Conservation (phyloP, 495 filamentous ascomycete species). For the Glutinoglossum americanum region DNA sequence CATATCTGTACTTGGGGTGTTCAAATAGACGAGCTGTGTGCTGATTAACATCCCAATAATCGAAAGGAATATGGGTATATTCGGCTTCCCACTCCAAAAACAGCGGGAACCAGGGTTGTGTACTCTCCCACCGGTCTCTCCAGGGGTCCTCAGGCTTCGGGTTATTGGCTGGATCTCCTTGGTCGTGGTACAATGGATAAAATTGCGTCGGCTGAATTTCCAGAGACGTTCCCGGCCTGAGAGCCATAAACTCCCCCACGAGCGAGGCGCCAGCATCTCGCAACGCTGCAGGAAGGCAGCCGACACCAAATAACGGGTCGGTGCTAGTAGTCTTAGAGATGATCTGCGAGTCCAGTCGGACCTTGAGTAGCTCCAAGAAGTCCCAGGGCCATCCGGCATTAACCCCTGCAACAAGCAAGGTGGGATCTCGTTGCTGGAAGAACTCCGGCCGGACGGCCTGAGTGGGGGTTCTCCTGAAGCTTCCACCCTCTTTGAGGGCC, state of each 20-base stretch:
- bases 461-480: too few species aligned
- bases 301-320: neutral
- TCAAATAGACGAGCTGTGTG: neutral
- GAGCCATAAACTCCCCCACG: neutral
- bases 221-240: neutral
- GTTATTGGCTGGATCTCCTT: constrained; percentile 11
- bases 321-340: neutral
- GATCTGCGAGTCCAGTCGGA: constrained; percentile 17
- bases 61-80: constrained; percentile 25
- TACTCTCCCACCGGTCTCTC: too few species aligned
- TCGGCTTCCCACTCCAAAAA: constrained; percentile 31
- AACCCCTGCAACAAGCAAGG: constrained; percentile 23
- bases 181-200: constrained; percentile 17
- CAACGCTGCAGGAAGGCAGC: neutral
- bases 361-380: constrained; percentile 18
- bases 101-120: constrained; percentile 28
- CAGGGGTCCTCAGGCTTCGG: too few species aligned
- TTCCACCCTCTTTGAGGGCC: too few species aligned
- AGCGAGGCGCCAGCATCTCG: neutral
- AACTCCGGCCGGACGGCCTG: too few species aligned
- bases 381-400: constrained; percentile 24
- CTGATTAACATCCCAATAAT: constrained; percentile 15
- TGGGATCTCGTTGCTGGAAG: constrained; percentile 22
- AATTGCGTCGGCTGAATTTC: neutral
- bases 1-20: too few species aligned